These are phyloP conservation scores for Licmophora abbreviata DNA, from an alignment of 108 stramenopile species.

Conservation along the genomic window DNA sequence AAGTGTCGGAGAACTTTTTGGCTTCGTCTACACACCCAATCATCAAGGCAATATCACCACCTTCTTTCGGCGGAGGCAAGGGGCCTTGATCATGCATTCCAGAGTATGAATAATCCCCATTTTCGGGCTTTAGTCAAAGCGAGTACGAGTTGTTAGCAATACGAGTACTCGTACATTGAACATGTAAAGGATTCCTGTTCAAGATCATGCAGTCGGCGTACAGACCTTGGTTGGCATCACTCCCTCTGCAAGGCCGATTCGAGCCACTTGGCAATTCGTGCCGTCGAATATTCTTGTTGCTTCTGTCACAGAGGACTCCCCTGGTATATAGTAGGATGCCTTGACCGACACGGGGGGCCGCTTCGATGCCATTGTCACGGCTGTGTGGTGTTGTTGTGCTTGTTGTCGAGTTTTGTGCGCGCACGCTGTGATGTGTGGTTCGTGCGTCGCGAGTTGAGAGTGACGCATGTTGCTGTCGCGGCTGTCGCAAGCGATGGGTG, in stretches of 20 bases:
- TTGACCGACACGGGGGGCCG: conserved; percentile 1
- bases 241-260: conserved; percentile 25
- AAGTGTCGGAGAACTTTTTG: conserved; percentile 53
- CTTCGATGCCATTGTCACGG: too few species aligned
- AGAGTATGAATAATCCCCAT: conserved; percentile 50
- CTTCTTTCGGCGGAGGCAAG: conserved; percentile 52
- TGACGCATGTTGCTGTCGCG: too few species aligned
- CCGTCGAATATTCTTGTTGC: conserved; percentile 8
- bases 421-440: too few species aligned
- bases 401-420: too few species aligned
- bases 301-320: neutral
- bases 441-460: too few species aligned
- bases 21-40: conserved; percentile 54
- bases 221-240: conserved; percentile 14
- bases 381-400: too few species aligned
- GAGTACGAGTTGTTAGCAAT: too few species aligned
- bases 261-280: conserved; percentile 13
- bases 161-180: too few species aligned
- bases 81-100: conserved; percentile 78
- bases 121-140: conserved; percentile 36
- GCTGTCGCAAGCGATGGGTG: too few species aligned
- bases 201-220: too few species aligned
- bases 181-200: too few species aligned
- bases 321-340: neutral
- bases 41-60: conserved; percentile 44